Conservation (phyloP, 129 eudicot genomes). For the Rutidosis leptorrhynchoides region DNA sequence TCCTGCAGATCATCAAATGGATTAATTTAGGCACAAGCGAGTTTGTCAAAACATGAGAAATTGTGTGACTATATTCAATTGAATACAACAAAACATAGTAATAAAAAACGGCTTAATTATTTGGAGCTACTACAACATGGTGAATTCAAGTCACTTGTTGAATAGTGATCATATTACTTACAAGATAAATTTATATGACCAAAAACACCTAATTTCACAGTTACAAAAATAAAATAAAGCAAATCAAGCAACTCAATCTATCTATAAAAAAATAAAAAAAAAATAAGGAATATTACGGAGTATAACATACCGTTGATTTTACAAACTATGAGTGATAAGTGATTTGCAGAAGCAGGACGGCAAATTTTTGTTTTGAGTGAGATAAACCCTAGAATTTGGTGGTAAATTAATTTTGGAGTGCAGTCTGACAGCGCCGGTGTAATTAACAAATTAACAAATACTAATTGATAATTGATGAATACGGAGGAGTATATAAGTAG, state of each 20-base stretch:
- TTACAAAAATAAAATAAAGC: background rate
- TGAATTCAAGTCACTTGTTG: background rate
- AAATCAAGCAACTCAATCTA: too few relatives aligned
- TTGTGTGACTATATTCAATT: background rate
- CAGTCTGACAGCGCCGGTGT: background rate
- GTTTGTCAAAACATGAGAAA: constrained; percentile 15
- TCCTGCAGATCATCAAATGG: constrained; percentile 27
- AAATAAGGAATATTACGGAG: background rate
- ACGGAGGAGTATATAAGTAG: too few relatives aligned
- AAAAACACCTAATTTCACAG: background rate
- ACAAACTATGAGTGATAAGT: background rate
- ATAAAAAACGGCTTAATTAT: background rate
- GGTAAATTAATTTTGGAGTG: background rate
- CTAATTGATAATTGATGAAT: too few relatives aligned
- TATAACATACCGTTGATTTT: background rate
- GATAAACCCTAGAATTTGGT: background rate
- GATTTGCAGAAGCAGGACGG: background rate
- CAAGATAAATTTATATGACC: background rate
- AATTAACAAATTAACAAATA: too few relatives aligned
- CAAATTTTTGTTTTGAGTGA: background rate
- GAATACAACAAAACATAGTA: background rate
- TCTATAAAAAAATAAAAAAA: too few relatives aligned
- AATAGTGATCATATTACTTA: too few relatives aligned
- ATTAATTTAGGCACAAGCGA: background rate
- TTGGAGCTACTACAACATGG: constrained; percentile 13